Percentiles rank a stretch among this genome's conserved stretches.
These are phyloP conservation scores for Deinandra increscens DNA, from an alignment of 129 eudicot genomes.

Conservation along the genomic window DNA sequence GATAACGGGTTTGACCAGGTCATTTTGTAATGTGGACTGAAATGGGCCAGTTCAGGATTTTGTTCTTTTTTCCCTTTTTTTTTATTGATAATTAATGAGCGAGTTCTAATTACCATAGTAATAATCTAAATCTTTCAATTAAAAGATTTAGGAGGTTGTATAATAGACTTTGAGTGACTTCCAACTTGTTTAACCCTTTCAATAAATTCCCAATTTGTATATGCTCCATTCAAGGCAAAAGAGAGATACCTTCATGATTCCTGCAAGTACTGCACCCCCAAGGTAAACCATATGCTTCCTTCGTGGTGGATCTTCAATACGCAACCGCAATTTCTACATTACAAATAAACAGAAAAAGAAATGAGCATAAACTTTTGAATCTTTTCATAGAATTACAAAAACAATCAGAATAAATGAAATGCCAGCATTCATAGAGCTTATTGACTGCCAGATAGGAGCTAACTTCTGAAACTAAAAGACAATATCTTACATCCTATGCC, in stretches of 20 bases:
- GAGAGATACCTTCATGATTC: constrained; percentile 88
- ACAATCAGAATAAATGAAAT: not conserved
- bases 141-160: not conserved
- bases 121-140: not conserved
- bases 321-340: constrained; percentile 72
- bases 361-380: not conserved
- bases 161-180: not conserved
- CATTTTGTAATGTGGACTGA: not conserved
- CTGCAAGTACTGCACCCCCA: constrained; percentile 99
- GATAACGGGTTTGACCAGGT: not conserved
- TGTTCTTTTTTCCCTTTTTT: not conserved
- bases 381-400: not conserved
- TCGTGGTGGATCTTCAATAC: constrained; percentile 98
- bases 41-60: too few relatives aligned
- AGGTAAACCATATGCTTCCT: constrained; percentile 99
- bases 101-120: not conserved
- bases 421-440: not conserved
- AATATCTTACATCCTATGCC: not conserved
- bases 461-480: not conserved
- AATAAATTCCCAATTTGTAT: not conserved
- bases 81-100: not conserved
- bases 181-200: not conserved
- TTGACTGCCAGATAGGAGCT: constrained; percentile 10
- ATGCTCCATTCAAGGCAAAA: not conserved
- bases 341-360: constrained; percentile 13